Evolutionary conservation across 805 yeast genomes (phyloP), one percentile per base, ranked within the genome.

Genomic region (Ogataea populi-albae): DNA sequence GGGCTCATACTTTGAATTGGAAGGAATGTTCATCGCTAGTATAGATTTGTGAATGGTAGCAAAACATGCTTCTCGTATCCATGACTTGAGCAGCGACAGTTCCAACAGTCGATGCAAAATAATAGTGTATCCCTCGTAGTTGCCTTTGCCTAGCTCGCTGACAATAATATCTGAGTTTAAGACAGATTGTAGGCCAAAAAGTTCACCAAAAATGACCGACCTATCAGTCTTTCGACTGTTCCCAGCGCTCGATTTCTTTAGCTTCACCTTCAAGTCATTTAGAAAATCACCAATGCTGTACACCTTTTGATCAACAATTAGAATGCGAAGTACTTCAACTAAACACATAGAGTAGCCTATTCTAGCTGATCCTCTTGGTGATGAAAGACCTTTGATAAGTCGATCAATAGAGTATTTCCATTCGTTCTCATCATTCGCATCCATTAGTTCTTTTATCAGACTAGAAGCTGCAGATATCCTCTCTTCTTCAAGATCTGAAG

Each of bases 301-400:
- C 4, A 44, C 50, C 34, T 60, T 42, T 16, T 56, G 51, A 2
- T 54, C 53, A 2, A 31, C 23, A 7, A 59, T 59, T 20, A 54
- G 34, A 17, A 70, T 52, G 9, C 65, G 64, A 5, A 72, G 52
- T 1, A 82, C 62, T 57, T 91, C 97, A 0, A 89, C 77, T 28
- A 91, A 62, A 29, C 96, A 91, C 71, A 86, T 75, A 2, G 96
- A 85, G 53, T 82, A 91, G 4, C 98, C 98, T 19, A 86, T 62
- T 38, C 97, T 68, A 1, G 96, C 93, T 31, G 87, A 72, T 17
- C 84, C 94, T 51, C 93, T 75, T 11, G 88, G 73, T 5, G 96
- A 83, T 4, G 87, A 69, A 21, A 91, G 64, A 34, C 98, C 97
- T 44, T 79, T 81, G 45, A 86, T 73, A 43, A 91, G 67, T 53